A percentile compares a stretch with the other conserved stretches of the same genome.
phyloP scores from a whole-genome alignment of 306 rosid species.

The barrel medic (Medicago truncatula) region DNA sequence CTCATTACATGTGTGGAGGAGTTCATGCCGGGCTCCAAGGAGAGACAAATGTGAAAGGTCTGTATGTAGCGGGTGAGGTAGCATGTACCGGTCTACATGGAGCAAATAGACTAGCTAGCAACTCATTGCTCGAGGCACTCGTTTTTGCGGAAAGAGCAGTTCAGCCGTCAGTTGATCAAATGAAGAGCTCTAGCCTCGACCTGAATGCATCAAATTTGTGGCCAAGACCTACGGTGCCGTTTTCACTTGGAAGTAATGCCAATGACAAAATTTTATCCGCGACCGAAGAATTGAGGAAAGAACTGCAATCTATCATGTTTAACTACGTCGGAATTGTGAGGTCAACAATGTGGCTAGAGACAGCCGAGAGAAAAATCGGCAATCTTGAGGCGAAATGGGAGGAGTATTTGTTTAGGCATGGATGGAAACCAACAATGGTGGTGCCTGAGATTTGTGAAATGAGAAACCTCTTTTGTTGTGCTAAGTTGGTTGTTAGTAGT shows the following conservation, averaged over 20 bases:
- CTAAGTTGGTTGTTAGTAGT: conserved; percentile 85
- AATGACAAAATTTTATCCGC: conserved; percentile 45
- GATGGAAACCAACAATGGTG: conserved; percentile 90
- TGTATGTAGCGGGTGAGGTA: conserved; percentile 93
- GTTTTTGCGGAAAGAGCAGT: conserved; percentile 94
- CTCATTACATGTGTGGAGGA: conserved; percentile 98
- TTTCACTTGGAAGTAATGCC: conserved; percentile 50
- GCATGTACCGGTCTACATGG: conserved; percentile 99
- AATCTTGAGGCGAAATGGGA: conserved; percentile 84
- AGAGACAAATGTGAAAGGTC: conserved; percentile 81
- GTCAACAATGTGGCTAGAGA: conserved; percentile 74
- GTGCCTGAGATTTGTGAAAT: conserved; percentile 84
- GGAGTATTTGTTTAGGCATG: conserved; percentile 65
- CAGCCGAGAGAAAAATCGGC: conserved; percentile 71
- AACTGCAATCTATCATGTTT: conserved; percentile 82
- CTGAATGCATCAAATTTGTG: conserved; percentile 60
- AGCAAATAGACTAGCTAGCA: conserved; percentile 95
- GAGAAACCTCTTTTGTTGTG: conserved; percentile 93
- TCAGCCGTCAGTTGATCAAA: conserved; percentile 79
- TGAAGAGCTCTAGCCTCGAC: conserved; percentile 64
- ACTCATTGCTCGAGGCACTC: conserved; percentile 96
- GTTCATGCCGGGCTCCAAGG: conserved; percentile 92
- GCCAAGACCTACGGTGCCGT: conserved; percentile 67
- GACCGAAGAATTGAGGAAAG: conserved; percentile 70
- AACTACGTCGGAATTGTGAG: conserved; percentile 83